Evolutionary conservation across 129 eudicot genomes (phyloP).

Genomic region (Deinandra increscens): DNA sequence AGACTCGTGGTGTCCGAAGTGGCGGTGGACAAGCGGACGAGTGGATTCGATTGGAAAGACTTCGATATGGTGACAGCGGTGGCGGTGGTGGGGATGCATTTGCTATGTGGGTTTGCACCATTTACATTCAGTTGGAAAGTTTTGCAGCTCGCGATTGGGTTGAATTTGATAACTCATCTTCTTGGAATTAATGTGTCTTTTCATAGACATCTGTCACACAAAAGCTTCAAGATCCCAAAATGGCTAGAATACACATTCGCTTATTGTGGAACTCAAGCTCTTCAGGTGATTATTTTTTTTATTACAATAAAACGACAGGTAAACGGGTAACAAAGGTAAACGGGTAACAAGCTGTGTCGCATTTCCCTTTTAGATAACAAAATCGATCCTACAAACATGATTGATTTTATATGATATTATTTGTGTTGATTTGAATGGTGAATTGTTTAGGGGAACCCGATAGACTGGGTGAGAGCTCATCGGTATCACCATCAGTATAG

Average conservation of each 20-base stretch:
- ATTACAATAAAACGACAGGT: too few species aligned
- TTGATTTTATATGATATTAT: not conserved
- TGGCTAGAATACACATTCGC: slow-evolving; percentile 88
- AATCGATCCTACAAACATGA: too few species aligned
- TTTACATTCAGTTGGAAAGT: slow-evolving; percentile 69
- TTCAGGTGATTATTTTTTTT: slow-evolving; percentile 77
- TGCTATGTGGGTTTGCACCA: slow-evolving; percentile 55
- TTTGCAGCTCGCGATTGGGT: slow-evolving; percentile 46
- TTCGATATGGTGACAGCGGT: slow-evolving; percentile 40
- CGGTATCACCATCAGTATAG: slow-evolving; percentile 43
- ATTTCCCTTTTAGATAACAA: too few species aligned
- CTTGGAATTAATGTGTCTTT: slow-evolving; percentile 62
- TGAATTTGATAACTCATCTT: slow-evolving; percentile 53
- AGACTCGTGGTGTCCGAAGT: slow-evolving; percentile 23
- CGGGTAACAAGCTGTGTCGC: too few species aligned
- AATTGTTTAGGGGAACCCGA: slow-evolving; percentile 39
- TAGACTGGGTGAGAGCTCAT: slow-evolving; percentile 49
- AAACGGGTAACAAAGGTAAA: too few species aligned
- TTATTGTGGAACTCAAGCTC: slow-evolving; percentile 71
- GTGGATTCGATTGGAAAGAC: slow-evolving; percentile 43
- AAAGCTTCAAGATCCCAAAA: slow-evolving; percentile 79
- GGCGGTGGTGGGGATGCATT: slow-evolving; percentile 47
- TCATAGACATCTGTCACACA: slow-evolving; percentile 70
- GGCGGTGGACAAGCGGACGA: slow-evolving; percentile 40
- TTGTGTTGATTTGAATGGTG: not conserved